Evolutionary conservation across 2,329 filamentous ascomycete genomes (phyloP), one percentile per base, ranked within the genome.

Genomic region (Clarireedia homoeocarpa): DNA sequence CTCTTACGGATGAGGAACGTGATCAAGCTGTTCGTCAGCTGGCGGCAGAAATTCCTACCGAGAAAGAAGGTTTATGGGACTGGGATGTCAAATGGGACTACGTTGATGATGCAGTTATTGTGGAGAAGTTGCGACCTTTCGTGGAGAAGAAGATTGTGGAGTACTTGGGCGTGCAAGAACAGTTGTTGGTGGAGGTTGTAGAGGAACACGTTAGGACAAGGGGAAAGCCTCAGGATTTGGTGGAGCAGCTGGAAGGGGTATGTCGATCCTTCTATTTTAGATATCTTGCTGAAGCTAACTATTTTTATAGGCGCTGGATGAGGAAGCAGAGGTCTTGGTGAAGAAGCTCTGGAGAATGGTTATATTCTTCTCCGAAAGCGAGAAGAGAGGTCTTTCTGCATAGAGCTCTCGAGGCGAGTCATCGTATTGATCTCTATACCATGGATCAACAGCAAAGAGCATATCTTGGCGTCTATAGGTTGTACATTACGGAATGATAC

Each of bases 321-420:
- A 99, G 67, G 94, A 97, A 69, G 91, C 91, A 10, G 91, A 96
- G 71, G 86, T 89, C 26, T 75, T 99, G 63, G 91, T 97, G 50
- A 95, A 90, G 81, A 97, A 96, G 75, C 80, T 99, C 38, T 99
- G 94, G 94, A 84, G 92, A 51, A 95, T 97, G 90, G 85, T 96
- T 57, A 95, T 97, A 67, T 97, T 96, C 82, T 96, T 92, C 67
- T 94, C 89, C 5, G 92, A 97, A 72, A 89, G 87, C 67, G 92
- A 96, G 79, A 95, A 94, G 75, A 79, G 91, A 61, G 91, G 91
- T 2, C 76, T 96, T 59, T 87, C 87, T 20, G 82, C 84, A 50
- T 89, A 76, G 42, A 6, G 24, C 17, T 23, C 14, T 46, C 2
- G 23, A 23, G 23, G 10, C 14, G n/a, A 24, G 42, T 6, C n/a